Base-by-base conservation (phyloP, 176 grass and related monocot genomes). In the Avena insularis region DNA sequence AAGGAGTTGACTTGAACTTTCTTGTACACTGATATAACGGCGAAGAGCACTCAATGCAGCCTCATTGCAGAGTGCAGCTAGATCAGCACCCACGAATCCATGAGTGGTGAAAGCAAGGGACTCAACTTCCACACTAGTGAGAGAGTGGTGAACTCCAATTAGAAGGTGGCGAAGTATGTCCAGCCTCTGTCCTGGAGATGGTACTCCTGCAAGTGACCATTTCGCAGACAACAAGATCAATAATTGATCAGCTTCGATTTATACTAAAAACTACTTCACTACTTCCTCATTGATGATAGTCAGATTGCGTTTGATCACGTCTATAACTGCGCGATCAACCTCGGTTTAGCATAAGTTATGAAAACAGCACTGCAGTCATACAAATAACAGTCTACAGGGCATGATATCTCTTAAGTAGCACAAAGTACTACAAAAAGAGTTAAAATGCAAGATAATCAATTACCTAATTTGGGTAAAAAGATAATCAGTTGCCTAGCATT, bases 71-170 rank as follows among this genome's bases (percentile, higher is more conserved):
- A 98, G 90, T 77, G 96, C 93, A 61, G 90, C 88, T 79, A 98
- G 89, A 91, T 98, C 96, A 92, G 96, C 96, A 84, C 96, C 96
- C 29, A 98, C 96, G 82, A 94, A 98, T 31, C 96, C 96, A 92
- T 98, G 96, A 56, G 93, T 94, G 21, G 50, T 71, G 12, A 53
- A 85, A 92, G 92, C 90, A 83, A 95, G 81, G 38, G 87, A 85
- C 45, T 91, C 78, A 77, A 91, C 27, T 65, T 92, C 91, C 23
- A 77, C 76, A 78, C 17, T 21, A 51, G 58, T 83, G 17, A 95
- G 91, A 64, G 85, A 95, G 85, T 98, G 92, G 55, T 54, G 82
- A 88, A 94, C 78, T 67, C 83, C 85, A 86, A 71, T 87, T 83
- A 95, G 77, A 82, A 94, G 81, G 58, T 84, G 82, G 2, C 14